These are phyloP conservation scores for Pleoardoris graminearum DNA, from an alignment of 2,329 filamentous ascomycete genomes.

Conservation along the genomic window DNA sequence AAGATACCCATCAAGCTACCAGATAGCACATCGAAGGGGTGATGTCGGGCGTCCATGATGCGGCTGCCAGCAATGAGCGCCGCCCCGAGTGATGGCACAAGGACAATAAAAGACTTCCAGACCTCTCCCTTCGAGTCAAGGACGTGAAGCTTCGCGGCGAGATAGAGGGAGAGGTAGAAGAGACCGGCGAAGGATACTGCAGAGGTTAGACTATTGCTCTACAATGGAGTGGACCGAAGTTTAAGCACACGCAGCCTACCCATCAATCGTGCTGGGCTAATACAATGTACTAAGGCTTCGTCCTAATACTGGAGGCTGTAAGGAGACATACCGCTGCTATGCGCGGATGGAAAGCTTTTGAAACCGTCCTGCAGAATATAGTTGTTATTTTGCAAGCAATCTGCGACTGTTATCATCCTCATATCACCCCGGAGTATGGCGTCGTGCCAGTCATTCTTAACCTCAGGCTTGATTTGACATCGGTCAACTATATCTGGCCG, in stretches of 20 bases:
- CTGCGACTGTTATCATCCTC: conserved; percentile 35
- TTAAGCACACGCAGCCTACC: too few species aligned
- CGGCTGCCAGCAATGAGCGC: conserved; percentile 59
- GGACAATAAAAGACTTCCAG: conserved; percentile 61
- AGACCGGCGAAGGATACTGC: conserved; percentile 61
- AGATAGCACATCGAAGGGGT: conserved; percentile 63
- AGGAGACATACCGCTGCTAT: conserved; percentile 54
- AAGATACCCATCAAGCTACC: conserved; percentile 58
- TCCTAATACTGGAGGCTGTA: too few species aligned
- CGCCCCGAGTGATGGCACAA: conserved; percentile 58
- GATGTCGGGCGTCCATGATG: conserved; percentile 65
- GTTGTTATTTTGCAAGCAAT: conserved; percentile 57
- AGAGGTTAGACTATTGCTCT: conserved; percentile 17
- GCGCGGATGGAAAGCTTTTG: conserved; percentile 62
- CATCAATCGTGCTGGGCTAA: too few species aligned
- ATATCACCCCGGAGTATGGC: conserved; percentile 1
- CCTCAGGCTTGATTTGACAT: conserved; percentile 21
- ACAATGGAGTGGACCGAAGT: too few species aligned
- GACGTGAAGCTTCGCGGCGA: conserved; percentile 62
- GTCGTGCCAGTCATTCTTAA: conserved; percentile 4
- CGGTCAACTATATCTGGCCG: conserved; percentile 61
- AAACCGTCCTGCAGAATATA: conserved; percentile 61
- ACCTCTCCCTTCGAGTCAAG: conserved; percentile 64
- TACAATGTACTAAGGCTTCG: too few species aligned
- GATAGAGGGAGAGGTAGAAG: conserved; percentile 63